phyloP scores from a whole-genome alignment of 768 basidiomycete genomes.

The Hypsizygus marmoreus region DNA sequence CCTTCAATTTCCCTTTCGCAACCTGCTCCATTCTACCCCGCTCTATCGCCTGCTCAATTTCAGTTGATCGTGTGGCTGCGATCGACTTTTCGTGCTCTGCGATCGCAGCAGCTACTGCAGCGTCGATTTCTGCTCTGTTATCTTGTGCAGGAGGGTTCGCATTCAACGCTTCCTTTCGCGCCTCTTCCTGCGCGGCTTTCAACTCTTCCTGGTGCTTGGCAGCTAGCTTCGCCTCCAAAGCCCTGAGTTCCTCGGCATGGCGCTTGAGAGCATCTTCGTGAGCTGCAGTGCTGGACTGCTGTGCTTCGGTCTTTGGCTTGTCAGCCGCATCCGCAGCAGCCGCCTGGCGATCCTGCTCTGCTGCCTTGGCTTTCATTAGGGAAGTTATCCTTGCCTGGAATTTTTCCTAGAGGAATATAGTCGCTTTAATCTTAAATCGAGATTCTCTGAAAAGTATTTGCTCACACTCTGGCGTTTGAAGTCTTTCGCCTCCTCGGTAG shows the following conservation, averaged over 20 bases:
- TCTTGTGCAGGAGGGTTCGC: slow-evolving; percentile 32
- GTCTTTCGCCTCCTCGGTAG: slow-evolving; percentile 43
- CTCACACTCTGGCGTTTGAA: slow-evolving; percentile 42
- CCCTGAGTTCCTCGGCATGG: slow-evolving; percentile 62
- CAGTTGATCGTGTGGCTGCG: slow-evolving; percentile 50
- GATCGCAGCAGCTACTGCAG: slow-evolving; percentile 51
- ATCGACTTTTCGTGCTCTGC: slow-evolving; percentile 49
- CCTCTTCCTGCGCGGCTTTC: slow-evolving; percentile 52
- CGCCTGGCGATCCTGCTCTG: slow-evolving; percentile 49
- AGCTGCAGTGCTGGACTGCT: slow-evolving; percentile 22
- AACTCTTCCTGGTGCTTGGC: slow-evolving; percentile 57
- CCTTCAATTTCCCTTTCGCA: slow-evolving; percentile 69
- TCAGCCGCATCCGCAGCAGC: slow-evolving; percentile 57
- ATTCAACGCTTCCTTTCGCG: slow-evolving; percentile 32
- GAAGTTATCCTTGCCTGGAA: slow-evolving; percentile 56
- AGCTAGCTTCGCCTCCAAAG: slow-evolving; percentile 53
- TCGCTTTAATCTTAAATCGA: slow-evolving; percentile 6
- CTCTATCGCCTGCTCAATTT: slow-evolving; percentile 67
- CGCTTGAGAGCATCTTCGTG: slow-evolving; percentile 48
- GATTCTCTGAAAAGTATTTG: background rate
- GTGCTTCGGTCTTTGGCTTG: slow-evolving; percentile 51
- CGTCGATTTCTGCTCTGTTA: slow-evolving; percentile 42
- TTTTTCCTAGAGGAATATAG: slow-evolving; percentile 51
- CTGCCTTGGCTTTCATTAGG: slow-evolving; percentile 51
- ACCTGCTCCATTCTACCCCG: slow-evolving; percentile 64